Base-by-base conservation (phyloP, 306 rosid species). In the Biancaea sappan region DNA sequence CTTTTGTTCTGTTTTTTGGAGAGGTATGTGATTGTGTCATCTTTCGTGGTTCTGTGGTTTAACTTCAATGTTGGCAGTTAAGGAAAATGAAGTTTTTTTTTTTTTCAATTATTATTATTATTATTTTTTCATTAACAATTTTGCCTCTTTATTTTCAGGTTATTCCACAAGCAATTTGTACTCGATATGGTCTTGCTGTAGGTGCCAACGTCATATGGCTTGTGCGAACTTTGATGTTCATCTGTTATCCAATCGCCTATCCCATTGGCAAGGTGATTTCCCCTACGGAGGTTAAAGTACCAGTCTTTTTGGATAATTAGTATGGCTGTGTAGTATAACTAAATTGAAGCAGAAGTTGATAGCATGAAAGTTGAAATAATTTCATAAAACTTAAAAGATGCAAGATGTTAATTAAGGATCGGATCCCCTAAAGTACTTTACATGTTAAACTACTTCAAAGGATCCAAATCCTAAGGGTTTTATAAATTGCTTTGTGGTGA, bases 131-230 rank as follows among this genome's bases (percentile, higher is more conserved):
- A 19, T 14, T 15, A 22, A 25, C 59, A 14, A 19, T 25, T 5
- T 29, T 11, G n/a, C 22, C 1, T 77, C 68, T 81, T 25, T 54
- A 22, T 70, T 80, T 64, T 56, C 77, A 95, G 99, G 98, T 95
- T 85, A 95, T 95, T 62, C 99, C 99, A 2, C 99, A 95, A 88
- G 85, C 99, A 71, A 95, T 89, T 82, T 95, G 99, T 77, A 84
- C 90, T 38, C 84, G 99, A 81, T 95, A 95, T 57, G 99, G 99
- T 76, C 98, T 95, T 67, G 96, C 99, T 25, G 98, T 95, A 1
- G 99, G 99, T 76, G 87, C 99, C 60, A 95, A 92, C 81, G 83
- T 92, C 25, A 91, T 84, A 12, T 82, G 93, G 82, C 91, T 95
- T 69, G 99, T 95, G 65, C 79, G 92, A 48, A 6, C 90, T 71